Base-by-base conservation (phyloP, 2,329 filamentous ascomycete genomes). In the Cytospora paraplurivora region DNA sequence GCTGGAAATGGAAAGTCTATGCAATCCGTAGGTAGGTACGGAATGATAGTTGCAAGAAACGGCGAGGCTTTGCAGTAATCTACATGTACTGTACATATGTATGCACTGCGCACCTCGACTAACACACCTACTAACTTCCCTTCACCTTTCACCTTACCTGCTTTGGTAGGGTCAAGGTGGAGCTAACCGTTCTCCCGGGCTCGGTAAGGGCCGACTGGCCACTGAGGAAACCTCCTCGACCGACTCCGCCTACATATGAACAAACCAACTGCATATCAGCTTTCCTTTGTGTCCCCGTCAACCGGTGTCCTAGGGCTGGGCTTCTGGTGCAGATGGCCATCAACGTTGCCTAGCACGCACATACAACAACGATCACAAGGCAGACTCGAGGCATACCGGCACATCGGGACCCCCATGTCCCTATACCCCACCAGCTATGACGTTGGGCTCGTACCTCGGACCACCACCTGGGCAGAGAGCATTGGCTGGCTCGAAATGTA, bases 361-460 rank as follows among this genome's bases (percentile, higher is more conserved):
- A 17, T n/a, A 44, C 38, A n/a, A 32, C 32, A 53, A 7, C 35
- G 51, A 61, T 55, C 59, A 38, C 49, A 51, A 61, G 59, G 59
- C 59, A 61, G 59, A 61, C 37, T 61, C 32, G 41, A 17, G 59
- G 59, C 59, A 61, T 51, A 61, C 51, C 32, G 47, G 35, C 41
- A 49, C 32, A 8, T 41, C n/a, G n/a, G n/a, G n/a, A n/a, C n/a
- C n/a, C n/a, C n/a, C 57, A 52, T 59, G 47, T 52, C 52, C 47
- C 57, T 59, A n/a, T 32, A 34, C 19, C 34, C 57, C 35, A 11
- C 44, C 57, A 44, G 27, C 57, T 21, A 53, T 59, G 57, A 53
- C 49, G 27, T 53, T 38, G 49, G 44, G 47, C 17, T 44, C 57
- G 21, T 37, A 34, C 10, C 27, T 41, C n/a, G 6, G n/a, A 35